Base-by-base conservation (phyloP, 148 eudicot genomes). In the Bassia scoparia region DNA sequence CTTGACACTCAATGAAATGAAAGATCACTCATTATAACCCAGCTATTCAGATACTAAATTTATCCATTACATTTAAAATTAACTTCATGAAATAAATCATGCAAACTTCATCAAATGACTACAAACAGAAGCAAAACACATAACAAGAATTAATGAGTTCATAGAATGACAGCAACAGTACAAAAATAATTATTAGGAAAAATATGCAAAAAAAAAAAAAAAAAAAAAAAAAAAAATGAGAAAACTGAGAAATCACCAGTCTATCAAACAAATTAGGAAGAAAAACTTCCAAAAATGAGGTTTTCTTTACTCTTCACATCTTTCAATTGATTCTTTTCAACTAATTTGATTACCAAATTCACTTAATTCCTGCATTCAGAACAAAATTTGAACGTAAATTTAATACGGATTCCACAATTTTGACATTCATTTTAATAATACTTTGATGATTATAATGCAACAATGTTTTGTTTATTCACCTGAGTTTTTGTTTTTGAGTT, bases 201-300 rank as follows among this genome's bases (percentile, higher is more conserved):
- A 49, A 3, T 20, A 68, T 7, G 0, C 0, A n/a, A n/a, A 41
- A 38, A n/a, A 37, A 23, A 3, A 34, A 1, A 43, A 58, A 26
- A 43, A 61, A 62, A 24, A 18, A 9, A 74, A 71, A 52, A 7
- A 15, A n/a, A n/a, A n/a, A n/a, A n/a, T n/a, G 61, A 26, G 56
- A 69, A 48, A 53, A 65, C 33, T 49, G 6, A 49, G 16, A 35
- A 26, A n/a, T 50, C 81, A 83, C 86, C 84, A 86, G 83, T 24
- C 79, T 72, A 12, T 82, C 67, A 54, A 88, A 87, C 77, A 74
- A 70, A 83, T 67, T 38, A 90, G 89, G 64, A 87, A 79, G 66
- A 85, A 89, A 69, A 78, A 81, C 73, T 83, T 81, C 55, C 86
- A 66, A 69, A 89, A 89, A 81, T 82, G 86, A 81, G 89, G 88